These are phyloP conservation scores for Ambrosia trifida DNA, from an alignment of 129 eudicot genomes.

Conservation along the genomic window DNA sequence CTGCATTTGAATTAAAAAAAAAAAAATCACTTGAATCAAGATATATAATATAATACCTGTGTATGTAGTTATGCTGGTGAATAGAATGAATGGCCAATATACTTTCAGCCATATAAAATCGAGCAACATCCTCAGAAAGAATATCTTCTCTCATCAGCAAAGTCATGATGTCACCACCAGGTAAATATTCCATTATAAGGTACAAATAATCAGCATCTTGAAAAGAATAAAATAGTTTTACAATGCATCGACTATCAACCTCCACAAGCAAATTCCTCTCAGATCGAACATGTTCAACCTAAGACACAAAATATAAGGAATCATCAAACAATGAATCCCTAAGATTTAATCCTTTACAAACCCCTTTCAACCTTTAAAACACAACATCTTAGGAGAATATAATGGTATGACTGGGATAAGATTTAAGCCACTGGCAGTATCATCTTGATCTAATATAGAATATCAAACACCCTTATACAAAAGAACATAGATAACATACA, in stretches of 20 bases:
- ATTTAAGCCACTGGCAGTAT: constrained; percentile 10
- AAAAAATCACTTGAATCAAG: background rate
- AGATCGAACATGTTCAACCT: constrained; percentile 93
- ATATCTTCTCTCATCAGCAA: constrained; percentile 84
- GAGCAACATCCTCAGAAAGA: constrained; percentile 88
- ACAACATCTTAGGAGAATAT: background rate
- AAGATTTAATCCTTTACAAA: background rate
- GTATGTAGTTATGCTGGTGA: constrained; percentile 84
- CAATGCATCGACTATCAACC: constrained; percentile 94
- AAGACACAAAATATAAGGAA: background rate
- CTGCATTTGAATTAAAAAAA: background rate
- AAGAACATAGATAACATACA: constrained; percentile 14
- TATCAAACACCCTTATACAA: constrained; percentile 11
- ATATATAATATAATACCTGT: constrained; percentile 48
- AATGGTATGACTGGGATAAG: background rate
- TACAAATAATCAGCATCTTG: constrained; percentile 85
- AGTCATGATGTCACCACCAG: constrained; percentile 98
- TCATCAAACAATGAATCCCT: constrained; percentile 12
- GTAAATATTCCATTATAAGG: constrained; percentile 93
- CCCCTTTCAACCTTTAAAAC: background rate
- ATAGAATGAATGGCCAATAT: constrained; percentile 80
- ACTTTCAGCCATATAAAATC: constrained; percentile 90
- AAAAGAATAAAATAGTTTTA: constrained; percentile 82
- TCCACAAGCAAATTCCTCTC: constrained; percentile 94
- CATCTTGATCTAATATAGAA: background rate